Percentiles rank a stretch among this genome's conserved stretches.
Conservation (phyloP, 2,329 filamentous ascomycete species). For the Blastomyces gilchristii region DNA sequence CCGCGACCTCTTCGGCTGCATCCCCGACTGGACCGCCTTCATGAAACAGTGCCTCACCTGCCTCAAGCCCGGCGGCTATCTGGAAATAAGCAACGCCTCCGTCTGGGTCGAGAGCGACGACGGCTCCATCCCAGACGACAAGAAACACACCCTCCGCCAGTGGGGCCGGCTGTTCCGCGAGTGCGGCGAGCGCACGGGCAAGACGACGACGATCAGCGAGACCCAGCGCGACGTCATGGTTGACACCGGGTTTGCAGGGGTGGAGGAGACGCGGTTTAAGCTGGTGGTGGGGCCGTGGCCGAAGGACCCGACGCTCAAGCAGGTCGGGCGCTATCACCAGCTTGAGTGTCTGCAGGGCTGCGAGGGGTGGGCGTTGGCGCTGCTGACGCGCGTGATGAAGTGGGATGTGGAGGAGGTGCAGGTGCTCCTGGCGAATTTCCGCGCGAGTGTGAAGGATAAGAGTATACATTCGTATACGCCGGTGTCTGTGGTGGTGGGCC, state of each 20-base stretch:
- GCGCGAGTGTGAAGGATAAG: constrained; percentile 30
- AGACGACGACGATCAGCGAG: constrained; percentile 15
- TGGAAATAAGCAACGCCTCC: constrained; percentile 36
- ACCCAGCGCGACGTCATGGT: constrained; percentile 33
- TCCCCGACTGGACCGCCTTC: constrained; percentile 48
- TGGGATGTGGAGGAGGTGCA: constrained; percentile 39
- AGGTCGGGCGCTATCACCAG: constrained; percentile 41
- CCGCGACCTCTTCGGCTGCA: constrained; percentile 46
- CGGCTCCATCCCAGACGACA: constrained; percentile 36
- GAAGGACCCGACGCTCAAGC: constrained; percentile 37
- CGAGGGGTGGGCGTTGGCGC: constrained; percentile 35
- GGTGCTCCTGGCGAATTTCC: constrained; percentile 35
- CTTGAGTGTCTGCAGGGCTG: constrained; percentile 36
- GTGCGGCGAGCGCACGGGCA: constrained; percentile 4
- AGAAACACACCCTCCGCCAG: constrained; percentile 14
- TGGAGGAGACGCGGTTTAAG: constrained; percentile 43
- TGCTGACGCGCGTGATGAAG: constrained; percentile 27
- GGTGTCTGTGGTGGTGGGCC: constrained; percentile 28
- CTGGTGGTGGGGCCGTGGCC: constrained; percentile 46
- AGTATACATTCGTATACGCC: constrained; percentile 34
- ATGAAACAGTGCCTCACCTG: constrained; percentile 43
- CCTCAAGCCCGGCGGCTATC: constrained; percentile 46
- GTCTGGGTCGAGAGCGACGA: constrained; percentile 44
- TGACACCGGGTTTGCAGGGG: constrained; percentile 49
- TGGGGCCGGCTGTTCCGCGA: constrained; percentile 30